Conservation (phyloP, 2,329 filamentous ascomycete species). For the Beauveria pseudobassiana region DNA sequence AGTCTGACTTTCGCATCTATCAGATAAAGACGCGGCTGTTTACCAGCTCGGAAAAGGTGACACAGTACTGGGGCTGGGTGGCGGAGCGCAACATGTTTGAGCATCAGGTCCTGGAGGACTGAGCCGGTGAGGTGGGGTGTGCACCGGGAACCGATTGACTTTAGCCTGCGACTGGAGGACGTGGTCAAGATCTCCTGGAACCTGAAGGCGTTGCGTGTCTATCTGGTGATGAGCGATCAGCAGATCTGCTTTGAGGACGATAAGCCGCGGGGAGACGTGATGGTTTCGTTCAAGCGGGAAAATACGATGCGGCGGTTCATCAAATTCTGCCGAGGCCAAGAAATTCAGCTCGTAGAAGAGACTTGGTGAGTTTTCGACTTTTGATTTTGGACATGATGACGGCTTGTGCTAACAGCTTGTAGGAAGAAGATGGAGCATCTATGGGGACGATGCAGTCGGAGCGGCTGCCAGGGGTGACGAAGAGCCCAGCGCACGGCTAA, state of each 20-base stretch:
- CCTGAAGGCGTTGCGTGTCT: slow-evolving; percentile 32
- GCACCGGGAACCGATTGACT: slow-evolving; percentile 43
- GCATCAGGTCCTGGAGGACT: slow-evolving; percentile 43
- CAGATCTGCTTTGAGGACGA: slow-evolving; percentile 23
- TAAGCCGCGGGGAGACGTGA: slow-evolving; percentile 35
- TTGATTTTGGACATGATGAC: no score
- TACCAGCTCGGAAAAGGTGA: slow-evolving; percentile 39
- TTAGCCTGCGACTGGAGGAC: slow-evolving; percentile 40
- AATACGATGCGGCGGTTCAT: slow-evolving; percentile 47
- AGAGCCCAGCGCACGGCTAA: slow-evolving; percentile 19
- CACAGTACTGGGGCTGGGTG: slow-evolving; percentile 50
- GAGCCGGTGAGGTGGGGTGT: slow-evolving; percentile 39
- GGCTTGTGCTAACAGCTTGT: slow-evolving; percentile 14
- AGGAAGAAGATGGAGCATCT: slow-evolving; percentile 29
- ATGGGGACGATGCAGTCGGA: slow-evolving; percentile 32
- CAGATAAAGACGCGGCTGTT: slow-evolving; percentile 43
- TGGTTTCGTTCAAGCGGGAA: slow-evolving; percentile 45
- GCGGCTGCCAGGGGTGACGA: slow-evolving; percentile 20
- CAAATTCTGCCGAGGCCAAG: slow-evolving; percentile 36
- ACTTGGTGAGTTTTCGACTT: slow-evolving; percentile 29
- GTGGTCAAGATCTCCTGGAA: slow-evolving; percentile 40
- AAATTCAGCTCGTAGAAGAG: slow-evolving; percentile 32
- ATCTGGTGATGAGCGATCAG: slow-evolving; percentile 30
- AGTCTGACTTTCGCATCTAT: slow-evolving; percentile 43
- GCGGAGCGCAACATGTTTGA: slow-evolving; percentile 35